Evolutionary conservation across 352 stramenopile species (phyloP), one percentile per base, ranked within the genome.

Genomic region (Phytophthora sojae): DNA sequence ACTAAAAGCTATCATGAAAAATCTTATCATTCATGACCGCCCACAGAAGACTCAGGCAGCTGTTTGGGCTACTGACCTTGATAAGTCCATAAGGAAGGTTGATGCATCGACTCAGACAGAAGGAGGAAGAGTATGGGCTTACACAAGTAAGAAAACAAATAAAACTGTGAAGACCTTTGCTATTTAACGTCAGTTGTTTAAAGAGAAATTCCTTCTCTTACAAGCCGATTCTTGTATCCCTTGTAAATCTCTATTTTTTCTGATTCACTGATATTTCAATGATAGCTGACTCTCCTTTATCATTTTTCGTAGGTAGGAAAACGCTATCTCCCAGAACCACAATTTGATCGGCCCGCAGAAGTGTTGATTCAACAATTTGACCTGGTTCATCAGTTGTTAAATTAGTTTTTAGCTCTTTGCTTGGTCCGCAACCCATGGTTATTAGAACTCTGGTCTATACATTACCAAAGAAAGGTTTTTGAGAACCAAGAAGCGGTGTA

Each of bases 171-270:
- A 21, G 21, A 21, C 21, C 1, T 21, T 21, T 21, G 21, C 21
- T 21, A 21, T n/a, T n/a, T n/a, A n/a, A n/a, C 35, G 35, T 44
- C 35, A 44, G 35, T 44, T 44, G 4, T 44, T 44, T 44, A 44
- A 44, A 44, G 35, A 44, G n/a, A n/a, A n/a, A n/a, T n/a, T n/a
- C n/a, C n/a, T n/a, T n/a, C n/a, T n/a, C n/a, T n/a, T n/a, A n/a
- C n/a, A n/a, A n/a, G n/a, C n/a, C n/a, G n/a, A n/a, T n/a, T n/a
- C n/a, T n/a, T n/a, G n/a, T n/a, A 64, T 52, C 63, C 63, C 15
- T 47, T 30, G 25, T 49, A 60, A 37, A 70, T 39, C 44, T 45
- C 23, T 37, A 59, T 59, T 64, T 70, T 70, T 64, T 70, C 58
- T 25, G 35, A 44, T 44, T 68, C 52, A 23, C 19, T 61, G 52